phyloP scores from a whole-genome alignment of 139 green algal species.

The Coccomyxa sp. region DNA sequence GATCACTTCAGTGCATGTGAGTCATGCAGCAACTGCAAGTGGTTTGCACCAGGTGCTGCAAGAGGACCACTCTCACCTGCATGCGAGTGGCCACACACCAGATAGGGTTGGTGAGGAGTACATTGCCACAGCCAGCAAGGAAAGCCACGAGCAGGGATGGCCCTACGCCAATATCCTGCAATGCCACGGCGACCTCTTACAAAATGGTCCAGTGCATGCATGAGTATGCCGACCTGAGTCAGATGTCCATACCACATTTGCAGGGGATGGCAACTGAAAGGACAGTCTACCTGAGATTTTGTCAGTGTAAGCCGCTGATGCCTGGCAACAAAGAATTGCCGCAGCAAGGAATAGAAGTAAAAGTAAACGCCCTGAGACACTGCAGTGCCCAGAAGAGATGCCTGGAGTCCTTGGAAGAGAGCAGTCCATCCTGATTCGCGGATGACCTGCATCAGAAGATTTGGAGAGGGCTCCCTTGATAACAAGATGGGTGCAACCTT shows the following conservation, averaged over 20 bases:
- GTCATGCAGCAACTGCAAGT: not conserved
- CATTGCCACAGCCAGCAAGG: slow-evolving; percentile 74
- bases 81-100: slow-evolving; percentile 88
- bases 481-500: not conserved
- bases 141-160: slow-evolving; percentile 70
- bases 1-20: not conserved
- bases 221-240: not conserved
- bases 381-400: slow-evolving; percentile 70
- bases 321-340: not conserved
- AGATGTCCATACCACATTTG: not conserved
- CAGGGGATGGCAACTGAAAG: not conserved
- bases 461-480: not conserved
- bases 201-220: not conserved
- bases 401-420: slow-evolving; percentile 64
- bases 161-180: slow-evolving; percentile 52
- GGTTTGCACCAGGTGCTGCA: not conserved
- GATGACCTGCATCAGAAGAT: slow-evolving; percentile 29
- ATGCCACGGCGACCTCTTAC: not conserved
- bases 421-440: slow-evolving; percentile 32
- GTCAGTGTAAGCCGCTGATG: not conserved
- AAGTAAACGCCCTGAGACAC: slow-evolving; percentile 81
- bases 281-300: not conserved
- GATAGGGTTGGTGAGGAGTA: slow-evolving; percentile 89
- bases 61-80: slow-evolving; percentile 44
- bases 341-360: slow-evolving; percentile 64